Percentiles rank a stretch among this genome's conserved stretches.
phyloP scores from a whole-genome alignment of 2,329 filamentous ascomycete species.

The Diaporthe citriasiana region DNA sequence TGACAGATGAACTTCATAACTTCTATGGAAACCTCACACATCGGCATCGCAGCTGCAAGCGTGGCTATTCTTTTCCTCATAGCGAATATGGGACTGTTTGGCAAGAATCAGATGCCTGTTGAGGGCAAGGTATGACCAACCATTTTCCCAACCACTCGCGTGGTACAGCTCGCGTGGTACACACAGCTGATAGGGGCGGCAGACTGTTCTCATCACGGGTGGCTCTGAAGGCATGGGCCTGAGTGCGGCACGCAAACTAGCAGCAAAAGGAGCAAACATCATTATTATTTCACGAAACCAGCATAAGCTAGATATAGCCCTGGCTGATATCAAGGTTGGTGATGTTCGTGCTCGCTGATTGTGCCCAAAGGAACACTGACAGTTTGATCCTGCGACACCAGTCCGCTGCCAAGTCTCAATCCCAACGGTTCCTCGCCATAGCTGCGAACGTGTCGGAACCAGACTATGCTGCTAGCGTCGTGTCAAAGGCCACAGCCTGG shows the following conservation, averaged over 20 bases:
- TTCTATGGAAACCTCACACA: slow-evolving; percentile 42
- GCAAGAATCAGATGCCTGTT: slow-evolving; percentile 84
- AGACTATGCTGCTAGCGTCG: slow-evolving; percentile 77
- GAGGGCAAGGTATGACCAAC: slow-evolving; percentile 78
- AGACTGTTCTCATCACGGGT: slow-evolving; percentile 80
- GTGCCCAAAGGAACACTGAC: slow-evolving; percentile 16
- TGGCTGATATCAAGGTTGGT: slow-evolving; percentile 68
- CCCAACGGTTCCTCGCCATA: slow-evolving; percentile 87
- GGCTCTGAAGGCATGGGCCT: slow-evolving; percentile 80
- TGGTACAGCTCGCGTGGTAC: not conserved
- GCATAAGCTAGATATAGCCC: slow-evolving; percentile 69
- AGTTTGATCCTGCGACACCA: slow-evolving; percentile 56
- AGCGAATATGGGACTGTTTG: slow-evolving; percentile 76
- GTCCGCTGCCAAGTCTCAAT: slow-evolving; percentile 74
- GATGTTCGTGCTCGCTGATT: not conserved
- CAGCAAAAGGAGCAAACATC: slow-evolving; percentile 76
- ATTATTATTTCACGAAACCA: slow-evolving; percentile 76
- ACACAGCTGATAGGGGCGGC: slow-evolving; percentile 27
- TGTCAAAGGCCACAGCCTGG: slow-evolving; percentile 82
- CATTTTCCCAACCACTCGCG: not conserved
- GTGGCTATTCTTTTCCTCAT: slow-evolving; percentile 54
- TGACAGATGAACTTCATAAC: slow-evolving; percentile 45
- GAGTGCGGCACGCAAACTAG: slow-evolving; percentile 71
- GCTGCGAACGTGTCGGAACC: slow-evolving; percentile 83
- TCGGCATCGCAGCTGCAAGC: slow-evolving; percentile 48